A percentile compares a stretch with the other conserved stretches of the same genome.
Conservation (phyloP, 2,329 filamentous ascomycete genomes). For the Colletotrichum tamarilloi region DNA sequence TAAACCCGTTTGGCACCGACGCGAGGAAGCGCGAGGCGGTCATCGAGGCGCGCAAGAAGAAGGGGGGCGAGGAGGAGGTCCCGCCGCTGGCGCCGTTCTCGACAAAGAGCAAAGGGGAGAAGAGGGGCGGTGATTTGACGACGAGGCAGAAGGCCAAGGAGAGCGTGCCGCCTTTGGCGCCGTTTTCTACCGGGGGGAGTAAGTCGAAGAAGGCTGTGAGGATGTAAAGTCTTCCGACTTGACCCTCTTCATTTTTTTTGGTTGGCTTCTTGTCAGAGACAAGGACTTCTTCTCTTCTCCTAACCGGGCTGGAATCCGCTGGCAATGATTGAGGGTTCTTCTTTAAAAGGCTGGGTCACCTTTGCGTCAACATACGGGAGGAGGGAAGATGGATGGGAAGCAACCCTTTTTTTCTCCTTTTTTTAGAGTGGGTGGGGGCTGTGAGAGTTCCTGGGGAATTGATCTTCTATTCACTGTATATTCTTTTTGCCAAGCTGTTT, state of each 20-base stretch:
- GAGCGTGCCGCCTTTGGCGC: slow-evolving; percentile 21
- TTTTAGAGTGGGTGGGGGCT: slow-evolving; percentile 5
- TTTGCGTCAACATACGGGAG: not conserved
- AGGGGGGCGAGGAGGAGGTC: not conserved
- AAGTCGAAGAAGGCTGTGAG: not conserved
- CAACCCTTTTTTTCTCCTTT: not conserved
- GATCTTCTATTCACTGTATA: slow-evolving; percentile 25
- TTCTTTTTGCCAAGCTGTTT: slow-evolving; percentile 6
- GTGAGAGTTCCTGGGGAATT: slow-evolving; percentile 16
- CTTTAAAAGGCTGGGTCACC: not conserved
- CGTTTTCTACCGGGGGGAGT: not conserved
- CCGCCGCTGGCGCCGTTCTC: slow-evolving; percentile 6
- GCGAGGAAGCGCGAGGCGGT: not conserved
- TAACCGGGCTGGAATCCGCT: not conserved
- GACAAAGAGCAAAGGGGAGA: not conserved
- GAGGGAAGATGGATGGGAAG: not conserved
- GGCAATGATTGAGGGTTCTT: not conserved
- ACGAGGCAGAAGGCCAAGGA: slow-evolving; percentile 6
- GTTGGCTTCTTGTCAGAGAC: not conserved
- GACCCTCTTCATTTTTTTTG: no score
- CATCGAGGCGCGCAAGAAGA: not conserved
- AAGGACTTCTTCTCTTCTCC: not conserved
- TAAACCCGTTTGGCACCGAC: slow-evolving; percentile 9
- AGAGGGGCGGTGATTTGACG: not conserved
- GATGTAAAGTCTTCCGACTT: not conserved